Conservation (phyloP, 352 stramenopile species). For the Phytopythium vexans region DNA sequence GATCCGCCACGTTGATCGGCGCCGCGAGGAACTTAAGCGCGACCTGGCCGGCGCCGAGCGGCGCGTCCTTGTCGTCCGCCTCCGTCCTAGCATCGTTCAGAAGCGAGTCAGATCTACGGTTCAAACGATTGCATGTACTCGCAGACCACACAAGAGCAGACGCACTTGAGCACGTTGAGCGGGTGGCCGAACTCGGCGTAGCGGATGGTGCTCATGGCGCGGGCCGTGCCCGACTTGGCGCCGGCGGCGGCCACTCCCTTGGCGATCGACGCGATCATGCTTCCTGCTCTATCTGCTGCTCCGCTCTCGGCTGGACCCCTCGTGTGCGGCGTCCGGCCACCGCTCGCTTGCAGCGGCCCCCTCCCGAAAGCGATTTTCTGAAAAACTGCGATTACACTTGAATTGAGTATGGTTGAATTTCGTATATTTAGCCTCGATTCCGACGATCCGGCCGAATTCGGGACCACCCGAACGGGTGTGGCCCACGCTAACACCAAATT, state of each 20-base stretch:
- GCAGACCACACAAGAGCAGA: neutral
- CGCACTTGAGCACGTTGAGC: constrained; percentile 58
- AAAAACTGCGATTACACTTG: neutral
- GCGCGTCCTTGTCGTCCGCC: constrained; percentile 54
- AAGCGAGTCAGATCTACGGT: neutral
- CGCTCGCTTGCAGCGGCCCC: too few relatives aligned
- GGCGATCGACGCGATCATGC: constrained; percentile 59
- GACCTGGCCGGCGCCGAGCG: constrained; percentile 57
- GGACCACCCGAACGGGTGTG: neutral
- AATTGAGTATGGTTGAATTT: constrained; percentile 1
- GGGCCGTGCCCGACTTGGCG: constrained; percentile 21
- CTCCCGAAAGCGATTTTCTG: too few relatives aligned
- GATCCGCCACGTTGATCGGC: constrained; percentile 86
- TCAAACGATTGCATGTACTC: too few relatives aligned
- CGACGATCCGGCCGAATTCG: constrained; percentile 9
- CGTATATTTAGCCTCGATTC: constrained; percentile 15
- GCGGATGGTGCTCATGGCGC: constrained; percentile 72
- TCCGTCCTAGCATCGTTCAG: constrained; percentile 40
- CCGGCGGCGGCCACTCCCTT: constrained; percentile 42
- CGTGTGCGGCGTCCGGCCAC: neutral
- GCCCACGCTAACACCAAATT: neutral
- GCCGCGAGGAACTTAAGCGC: constrained; percentile 87
- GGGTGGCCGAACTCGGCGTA: constrained; percentile 75
- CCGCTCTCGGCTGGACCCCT: neutral
- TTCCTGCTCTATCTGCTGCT: constrained; percentile 3